phyloP scores from a whole-genome alignment of 148 eudicot genomes.

The Arbutus unedo region DNA sequence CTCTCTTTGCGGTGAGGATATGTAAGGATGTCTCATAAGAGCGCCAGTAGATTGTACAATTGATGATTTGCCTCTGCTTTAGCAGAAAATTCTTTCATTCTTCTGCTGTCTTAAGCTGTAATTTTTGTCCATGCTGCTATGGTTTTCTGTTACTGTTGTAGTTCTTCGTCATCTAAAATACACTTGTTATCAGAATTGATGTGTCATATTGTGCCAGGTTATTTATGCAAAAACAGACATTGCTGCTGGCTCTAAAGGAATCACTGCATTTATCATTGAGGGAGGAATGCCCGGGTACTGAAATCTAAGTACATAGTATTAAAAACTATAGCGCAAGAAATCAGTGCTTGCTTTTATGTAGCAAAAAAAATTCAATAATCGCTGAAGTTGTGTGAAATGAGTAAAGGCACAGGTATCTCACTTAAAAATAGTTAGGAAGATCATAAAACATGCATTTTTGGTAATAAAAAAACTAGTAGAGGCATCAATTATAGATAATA shows the following conservation, averaged over 20 bases:
- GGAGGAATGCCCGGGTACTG: constrained; percentile 92
- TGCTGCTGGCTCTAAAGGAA: constrained; percentile 80
- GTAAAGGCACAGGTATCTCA: neutral
- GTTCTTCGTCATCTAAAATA: neutral
- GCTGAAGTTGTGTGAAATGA: neutral
- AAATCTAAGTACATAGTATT: neutral
- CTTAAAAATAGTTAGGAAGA: neutral
- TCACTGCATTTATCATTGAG: constrained; percentile 95
- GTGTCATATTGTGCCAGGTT: constrained; percentile 46
- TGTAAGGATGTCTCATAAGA: neutral
- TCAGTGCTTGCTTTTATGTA: neutral
- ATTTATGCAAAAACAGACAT: constrained; percentile 90
- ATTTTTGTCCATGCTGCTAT: neutral
- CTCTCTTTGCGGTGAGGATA: neutral
- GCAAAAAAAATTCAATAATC: neutral
- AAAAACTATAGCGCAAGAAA: neutral
- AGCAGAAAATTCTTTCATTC: neutral
- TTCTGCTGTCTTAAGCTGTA: neutral
- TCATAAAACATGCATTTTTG: neutral
- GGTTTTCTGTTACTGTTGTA: neutral
- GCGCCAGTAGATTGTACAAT: neutral
- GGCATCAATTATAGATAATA: neutral
- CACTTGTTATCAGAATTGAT: constrained; percentile 2
- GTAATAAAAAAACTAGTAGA: neutral
- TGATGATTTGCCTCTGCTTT: neutral